phyloP scores from a whole-genome alignment of 1,139 yeast genomes.

The Magnusiomyces suaveolens region DNA sequence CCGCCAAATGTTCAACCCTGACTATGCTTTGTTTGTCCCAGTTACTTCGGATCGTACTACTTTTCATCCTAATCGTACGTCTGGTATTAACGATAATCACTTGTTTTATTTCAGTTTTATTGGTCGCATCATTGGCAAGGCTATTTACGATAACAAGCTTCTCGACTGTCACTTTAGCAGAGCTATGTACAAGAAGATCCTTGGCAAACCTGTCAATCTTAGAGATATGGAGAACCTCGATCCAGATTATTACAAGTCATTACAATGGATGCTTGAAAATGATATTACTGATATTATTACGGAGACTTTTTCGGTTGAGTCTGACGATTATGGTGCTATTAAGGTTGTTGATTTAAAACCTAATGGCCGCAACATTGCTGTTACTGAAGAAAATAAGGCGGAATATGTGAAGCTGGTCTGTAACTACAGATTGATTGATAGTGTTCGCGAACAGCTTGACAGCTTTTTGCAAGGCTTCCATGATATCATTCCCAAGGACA shows the following conservation, averaged over 20 bases:
- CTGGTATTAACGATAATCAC: slow-evolving; percentile 90
- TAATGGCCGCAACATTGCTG: slow-evolving; percentile 73
- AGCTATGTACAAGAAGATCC: slow-evolving; percentile 81
- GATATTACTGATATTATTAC: slow-evolving; percentile 91
- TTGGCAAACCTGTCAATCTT: slow-evolving; percentile 72
- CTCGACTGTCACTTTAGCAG: slow-evolving; percentile 93
- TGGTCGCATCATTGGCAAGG: slow-evolving; percentile 91
- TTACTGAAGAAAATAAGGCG: slow-evolving; percentile 82
- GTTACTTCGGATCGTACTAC: slow-evolving; percentile 90
- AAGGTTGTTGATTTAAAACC: slow-evolving; percentile 71
- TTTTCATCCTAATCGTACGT: slow-evolving; percentile 89
- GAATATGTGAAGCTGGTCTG: slow-evolving; percentile 82
- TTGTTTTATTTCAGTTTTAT: slow-evolving; percentile 86
- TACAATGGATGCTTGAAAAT: slow-evolving; percentile 94
- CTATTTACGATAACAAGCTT: slow-evolving; percentile 77
- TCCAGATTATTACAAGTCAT: slow-evolving; percentile 80
- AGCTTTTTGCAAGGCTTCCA: slow-evolving; percentile 76
- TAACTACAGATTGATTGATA: slow-evolving; percentile 72
- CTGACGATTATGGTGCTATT: slow-evolving; percentile 91
- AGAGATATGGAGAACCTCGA: slow-evolving; percentile 95
- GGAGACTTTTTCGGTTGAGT: slow-evolving; percentile 90
- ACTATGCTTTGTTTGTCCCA: slow-evolving; percentile 85
- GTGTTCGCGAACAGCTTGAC: slow-evolving; percentile 82
- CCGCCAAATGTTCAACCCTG: slow-evolving; percentile 93
- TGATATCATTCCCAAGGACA: slow-evolving; percentile 80